Base-by-base conservation (phyloP, 345 rosid species). In the Salix exigua region DNA sequence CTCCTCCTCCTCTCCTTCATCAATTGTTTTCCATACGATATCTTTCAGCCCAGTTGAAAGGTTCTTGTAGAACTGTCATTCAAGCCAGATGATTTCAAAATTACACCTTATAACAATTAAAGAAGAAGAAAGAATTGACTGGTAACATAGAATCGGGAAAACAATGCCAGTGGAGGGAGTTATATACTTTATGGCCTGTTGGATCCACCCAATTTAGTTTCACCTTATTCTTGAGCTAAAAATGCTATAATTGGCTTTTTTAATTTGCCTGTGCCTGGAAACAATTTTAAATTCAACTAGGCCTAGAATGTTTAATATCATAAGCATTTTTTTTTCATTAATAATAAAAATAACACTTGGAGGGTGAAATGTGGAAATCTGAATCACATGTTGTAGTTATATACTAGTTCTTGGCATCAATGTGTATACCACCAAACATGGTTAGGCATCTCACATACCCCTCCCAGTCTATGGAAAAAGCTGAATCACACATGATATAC, bases 21-120 rank as follows among this genome's bases (percentile, higher is more conserved):
- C 91, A 28, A 80, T 84, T 70, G 97, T 76, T 80, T 85, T 91
- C 99, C 99, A 96, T n/a, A 96, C 99, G 62, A 96, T 85, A 73
- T 96, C 99, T 82, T 94, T 93, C 73, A 96, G 87, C 63, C 97
- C 99, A 44, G 91, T 86, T 21, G 96, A 87, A 60, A 96, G 92
- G 81, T 68, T 89, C 84, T 90, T 90, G 89, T 92, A 96, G 79
- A 96, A 96, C 99, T 96, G 91, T 76, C 61, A 50, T 13, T 72
- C 21, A 7, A 28, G 16, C 53, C 53, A 51, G 53, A 14, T 48
- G 12, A 33, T 50, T n/a, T 35, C 70, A 58, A 35, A 64, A 33
- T 6, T 5, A 64, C 53, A 64, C 38, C 35, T 53, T 1, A 42
- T 7, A 60, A 68, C 42, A 48, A 28, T 48, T 2, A 64, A 21